Percentiles rank a stretch among this genome's conserved stretches.
Conservation (phyloP, 225 moss, liverwort and hornwort species). For the Sphagnum contortum region DNA sequence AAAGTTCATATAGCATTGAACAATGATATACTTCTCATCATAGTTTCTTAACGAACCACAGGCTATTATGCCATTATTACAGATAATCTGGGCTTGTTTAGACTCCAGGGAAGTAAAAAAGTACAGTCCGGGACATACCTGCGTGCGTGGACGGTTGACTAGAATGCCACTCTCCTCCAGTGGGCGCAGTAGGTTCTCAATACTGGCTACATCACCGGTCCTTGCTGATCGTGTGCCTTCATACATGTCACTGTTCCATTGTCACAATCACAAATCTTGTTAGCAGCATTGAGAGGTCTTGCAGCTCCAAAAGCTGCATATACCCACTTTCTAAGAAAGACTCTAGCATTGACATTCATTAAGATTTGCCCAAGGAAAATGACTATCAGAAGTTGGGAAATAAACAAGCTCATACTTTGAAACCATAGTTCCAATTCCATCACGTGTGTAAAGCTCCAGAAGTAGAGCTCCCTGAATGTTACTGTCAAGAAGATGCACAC, state of each 20-base stretch:
- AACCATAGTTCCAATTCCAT: constrained; percentile 78
- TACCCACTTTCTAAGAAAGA: too few relatives aligned
- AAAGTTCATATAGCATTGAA: too few relatives aligned
- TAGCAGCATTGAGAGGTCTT: too few relatives aligned
- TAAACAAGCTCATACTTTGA: constrained; percentile 27
- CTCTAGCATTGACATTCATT: background rate
- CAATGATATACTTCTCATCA: background rate
- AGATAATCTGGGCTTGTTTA: too few relatives aligned
- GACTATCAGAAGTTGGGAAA: constrained; percentile 6
- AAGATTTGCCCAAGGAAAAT: background rate
- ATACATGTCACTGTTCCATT: constrained; percentile 59
- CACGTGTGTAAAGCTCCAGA: constrained; percentile 83
- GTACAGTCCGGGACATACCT: constrained; percentile 27
- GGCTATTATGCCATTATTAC: background rate
- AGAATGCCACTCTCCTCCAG: constrained; percentile 71
- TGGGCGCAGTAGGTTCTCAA: constrained; percentile 67
- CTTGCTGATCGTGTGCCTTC: constrained; percentile 79
- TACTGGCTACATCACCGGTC: constrained; percentile 42
- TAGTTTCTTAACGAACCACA: background rate
- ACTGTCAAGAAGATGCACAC: constrained; percentile 81
- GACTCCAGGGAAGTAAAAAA: too few relatives aligned
- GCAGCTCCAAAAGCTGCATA: too few relatives aligned
- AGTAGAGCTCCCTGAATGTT: constrained; percentile 81
- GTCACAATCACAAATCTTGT: background rate
- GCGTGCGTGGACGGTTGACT: constrained; percentile 64